phyloP scores from a whole-genome alignment of 1,284 basidiomycete genomes.

The Rhodotorula sp. region DNA sequence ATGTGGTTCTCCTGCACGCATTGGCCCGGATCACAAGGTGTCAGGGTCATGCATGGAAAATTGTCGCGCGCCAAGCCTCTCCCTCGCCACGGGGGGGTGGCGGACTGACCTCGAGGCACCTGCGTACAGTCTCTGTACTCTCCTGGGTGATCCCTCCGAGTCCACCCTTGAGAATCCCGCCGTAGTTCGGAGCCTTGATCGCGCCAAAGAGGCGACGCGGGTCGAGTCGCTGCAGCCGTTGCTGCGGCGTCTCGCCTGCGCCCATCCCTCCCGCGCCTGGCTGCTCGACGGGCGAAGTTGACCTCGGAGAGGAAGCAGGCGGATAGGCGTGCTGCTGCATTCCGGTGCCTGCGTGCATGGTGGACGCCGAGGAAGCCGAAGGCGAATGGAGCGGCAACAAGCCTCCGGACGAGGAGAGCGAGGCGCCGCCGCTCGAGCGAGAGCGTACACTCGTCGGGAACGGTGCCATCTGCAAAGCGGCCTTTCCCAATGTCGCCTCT shows the following conservation, averaged over 20 bases:
- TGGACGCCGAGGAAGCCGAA: neutral
- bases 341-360: conserved; percentile 10
- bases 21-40: neutral
- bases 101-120: conserved; percentile 21
- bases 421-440: conserved; percentile 1
- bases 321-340: conserved; percentile 2
- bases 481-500: too few relatives aligned
- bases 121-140: conserved; percentile 16
- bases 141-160: conserved; percentile 18
- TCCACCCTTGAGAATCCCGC: conserved; percentile 6
- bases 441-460: conserved; percentile 11
- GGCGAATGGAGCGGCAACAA: neutral
- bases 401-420: conserved; percentile 10
- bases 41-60: neutral
- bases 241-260: neutral
- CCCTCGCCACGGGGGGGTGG: neutral
- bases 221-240: conserved; percentile 9
- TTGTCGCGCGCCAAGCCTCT: neutral
- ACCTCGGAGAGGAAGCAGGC: conserved; percentile 6
- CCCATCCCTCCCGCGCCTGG: neutral
- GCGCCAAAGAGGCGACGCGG: conserved; percentile 17
- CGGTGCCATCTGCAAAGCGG: conserved; percentile 31
- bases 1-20: conserved; percentile 39
- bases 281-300: conserved; percentile 1
- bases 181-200: conserved; percentile 5